phyloP scores from a whole-genome alignment of 2,329 filamentous ascomycete genomes.

The Hortaea werneckii region DNA sequence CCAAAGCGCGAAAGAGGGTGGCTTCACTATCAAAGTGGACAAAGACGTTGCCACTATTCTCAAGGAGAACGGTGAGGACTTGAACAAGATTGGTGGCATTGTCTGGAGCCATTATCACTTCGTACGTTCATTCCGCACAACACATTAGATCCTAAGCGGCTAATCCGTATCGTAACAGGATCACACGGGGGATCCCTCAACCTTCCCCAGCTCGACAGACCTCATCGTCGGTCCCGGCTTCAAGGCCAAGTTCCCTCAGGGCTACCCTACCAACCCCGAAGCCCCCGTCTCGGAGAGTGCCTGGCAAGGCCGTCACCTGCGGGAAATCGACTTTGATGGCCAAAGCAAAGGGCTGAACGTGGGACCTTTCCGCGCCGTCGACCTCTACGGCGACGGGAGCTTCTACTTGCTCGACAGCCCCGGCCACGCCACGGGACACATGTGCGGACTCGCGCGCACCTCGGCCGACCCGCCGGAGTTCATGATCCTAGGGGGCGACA shows the following conservation, averaged over 20 bases:
- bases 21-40: slow-evolving; percentile 28
- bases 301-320: slow-evolving; percentile 27
- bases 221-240: slow-evolving; percentile 39
- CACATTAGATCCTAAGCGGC: background rate
- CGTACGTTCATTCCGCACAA: slow-evolving; percentile 1
- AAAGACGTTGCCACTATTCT: slow-evolving; percentile 35
- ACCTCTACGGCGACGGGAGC: slow-evolving; percentile 46
- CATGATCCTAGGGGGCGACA: slow-evolving; percentile 42
- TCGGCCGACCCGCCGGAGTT: slow-evolving; percentile 29
- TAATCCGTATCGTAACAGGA: slow-evolving; percentile 22
- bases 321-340: slow-evolving; percentile 23
- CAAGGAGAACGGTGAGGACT: slow-evolving; percentile 28
- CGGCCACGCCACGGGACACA: slow-evolving; percentile 42
- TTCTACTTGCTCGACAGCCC: slow-evolving; percentile 46
- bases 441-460: slow-evolving; percentile 39
- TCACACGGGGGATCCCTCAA: slow-evolving; percentile 31
- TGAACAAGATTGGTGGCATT: slow-evolving; percentile 26
- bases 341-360: slow-evolving; percentile 26
- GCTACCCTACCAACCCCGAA: slow-evolving; percentile 30
- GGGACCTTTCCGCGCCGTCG: slow-evolving; percentile 36
- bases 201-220: slow-evolving; percentile 31
- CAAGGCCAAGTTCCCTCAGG: slow-evolving; percentile 29
- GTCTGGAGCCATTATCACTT: slow-evolving; percentile 24
- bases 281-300: slow-evolving; percentile 28
- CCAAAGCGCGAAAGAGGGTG: slow-evolving; percentile 16